Percentiles rank a stretch among this genome's conserved stretches.
phyloP scores from a whole-genome alignment of 1,284 basidiomycete species.

The Stygiomarasmius scandens region DNA sequence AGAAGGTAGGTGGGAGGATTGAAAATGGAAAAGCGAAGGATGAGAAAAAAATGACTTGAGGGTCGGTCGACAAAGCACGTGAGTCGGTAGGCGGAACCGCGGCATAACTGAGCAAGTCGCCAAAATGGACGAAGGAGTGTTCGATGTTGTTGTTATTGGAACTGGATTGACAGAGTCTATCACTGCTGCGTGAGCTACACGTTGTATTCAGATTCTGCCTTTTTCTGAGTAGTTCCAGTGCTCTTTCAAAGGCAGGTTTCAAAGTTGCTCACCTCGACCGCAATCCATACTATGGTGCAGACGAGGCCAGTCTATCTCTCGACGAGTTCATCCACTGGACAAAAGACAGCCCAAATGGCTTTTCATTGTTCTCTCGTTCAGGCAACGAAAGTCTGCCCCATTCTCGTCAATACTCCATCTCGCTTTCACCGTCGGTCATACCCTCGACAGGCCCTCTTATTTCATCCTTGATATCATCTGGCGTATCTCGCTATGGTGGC shows the following conservation, averaged over 20 bases:
- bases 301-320: conserved; percentile 81
- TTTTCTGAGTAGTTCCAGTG: conserved; percentile 45
- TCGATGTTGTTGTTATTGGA: conserved; percentile 85
- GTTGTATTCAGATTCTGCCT: conserved; percentile 10
- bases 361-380: conserved; percentile 47
- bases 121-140: conserved; percentile 32
- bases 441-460: conserved; percentile 83
- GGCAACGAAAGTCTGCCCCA: conserved; percentile 45
- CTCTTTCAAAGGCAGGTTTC: conserved; percentile 86
- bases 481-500: conserved; percentile 88
- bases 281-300: conserved; percentile 84
- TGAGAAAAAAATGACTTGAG: conserved; percentile 2
- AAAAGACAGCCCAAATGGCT: conserved; percentile 29
- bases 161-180: conserved; percentile 91
- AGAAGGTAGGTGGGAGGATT: conserved; percentile 15
- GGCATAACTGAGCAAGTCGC: too few species aligned
- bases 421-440: conserved; percentile 82
- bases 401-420: conserved; percentile 82
- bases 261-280: conserved; percentile 87
- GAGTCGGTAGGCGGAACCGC: too few species aligned
- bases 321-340: conserved; percentile 80
- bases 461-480: conserved; percentile 78
- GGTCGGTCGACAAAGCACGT: background rate
- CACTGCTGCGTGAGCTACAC: conserved; percentile 74
- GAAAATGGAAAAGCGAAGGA: background rate